phyloP scores from a whole-genome alignment of 331 rosid species.

The Quercus lobata region DNA sequence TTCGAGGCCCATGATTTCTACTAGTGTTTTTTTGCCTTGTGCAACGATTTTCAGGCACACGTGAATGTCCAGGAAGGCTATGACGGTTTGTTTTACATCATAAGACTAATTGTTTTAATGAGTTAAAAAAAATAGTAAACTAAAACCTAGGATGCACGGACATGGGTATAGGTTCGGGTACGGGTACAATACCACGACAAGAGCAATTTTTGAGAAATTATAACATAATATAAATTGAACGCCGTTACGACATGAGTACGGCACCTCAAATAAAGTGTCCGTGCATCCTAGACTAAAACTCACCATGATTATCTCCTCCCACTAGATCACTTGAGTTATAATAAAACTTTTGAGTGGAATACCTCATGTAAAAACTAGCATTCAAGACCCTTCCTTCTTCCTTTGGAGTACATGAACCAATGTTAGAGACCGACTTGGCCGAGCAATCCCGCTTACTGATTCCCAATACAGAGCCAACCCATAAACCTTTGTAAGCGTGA shows the following conservation, averaged over 20 bases:
- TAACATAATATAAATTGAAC: no score
- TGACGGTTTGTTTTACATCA: no score
- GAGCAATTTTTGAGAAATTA: no score
- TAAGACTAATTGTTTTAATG: background rate
- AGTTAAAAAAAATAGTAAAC: background rate
- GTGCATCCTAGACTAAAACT: background rate
- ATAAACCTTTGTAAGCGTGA: background rate
- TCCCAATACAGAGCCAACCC: constrained; percentile 89
- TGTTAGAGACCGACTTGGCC: constrained; percentile 32
- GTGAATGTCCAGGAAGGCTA: no score
- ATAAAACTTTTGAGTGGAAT: constrained; percentile 50
- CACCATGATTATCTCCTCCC: constrained; percentile 24
- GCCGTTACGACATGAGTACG: fast-evolving
- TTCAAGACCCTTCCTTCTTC: constrained; percentile 67
- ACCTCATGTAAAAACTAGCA: constrained; percentile 63
- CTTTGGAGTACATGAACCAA: constrained; percentile 40
- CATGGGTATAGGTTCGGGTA: fast-evolving
- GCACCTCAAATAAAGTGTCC: no score
- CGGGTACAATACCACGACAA: fast-evolving
- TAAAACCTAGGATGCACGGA: no score
- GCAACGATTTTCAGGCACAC: no score
- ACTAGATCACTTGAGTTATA: constrained; percentile 10
- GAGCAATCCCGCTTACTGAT: constrained; percentile 46
- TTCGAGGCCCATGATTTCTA: no score
- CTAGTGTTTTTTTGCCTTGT: no score